Conservation (phyloP, 306 rosid genomes). For the Vigna mungo region DNA sequence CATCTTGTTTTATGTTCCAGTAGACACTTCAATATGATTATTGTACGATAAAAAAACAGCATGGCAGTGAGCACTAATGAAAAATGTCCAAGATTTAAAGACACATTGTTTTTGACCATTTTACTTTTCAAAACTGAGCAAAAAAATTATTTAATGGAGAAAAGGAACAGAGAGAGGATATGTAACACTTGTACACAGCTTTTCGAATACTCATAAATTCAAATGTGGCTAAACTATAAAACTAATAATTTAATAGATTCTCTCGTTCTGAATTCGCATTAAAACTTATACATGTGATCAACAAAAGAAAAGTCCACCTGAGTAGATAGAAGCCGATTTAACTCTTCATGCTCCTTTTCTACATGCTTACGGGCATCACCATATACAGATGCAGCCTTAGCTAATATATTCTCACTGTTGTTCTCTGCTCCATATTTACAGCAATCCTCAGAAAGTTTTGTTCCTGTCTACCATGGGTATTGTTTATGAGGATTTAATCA, state of each 20-base stretch:
- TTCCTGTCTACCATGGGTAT: slow-evolving; percentile 78
- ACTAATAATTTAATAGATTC: slow-evolving; percentile 21
- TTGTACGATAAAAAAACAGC: not conserved
- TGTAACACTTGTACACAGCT: slow-evolving; percentile 13
- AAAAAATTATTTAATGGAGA: slow-evolving; percentile 24
- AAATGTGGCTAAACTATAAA: slow-evolving; percentile 3
- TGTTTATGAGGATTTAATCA: slow-evolving; percentile 42
- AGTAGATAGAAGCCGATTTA: slow-evolving; percentile 69
- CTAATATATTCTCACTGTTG: slow-evolving; percentile 69
- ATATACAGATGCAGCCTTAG: slow-evolving; percentile 94
- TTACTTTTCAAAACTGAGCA: not conserved
- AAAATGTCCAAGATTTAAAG: not conserved
- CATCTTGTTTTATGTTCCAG: slow-evolving; percentile 15
- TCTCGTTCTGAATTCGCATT: slow-evolving; percentile 30
- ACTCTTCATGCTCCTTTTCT: slow-evolving; percentile 95
- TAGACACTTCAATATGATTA: slow-evolving; percentile 27
- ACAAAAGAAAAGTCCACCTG: slow-evolving; percentile 67
- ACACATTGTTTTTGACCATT: too few relatives aligned
- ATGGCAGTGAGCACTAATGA: not conserved
- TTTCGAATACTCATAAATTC: slow-evolving; percentile 3
- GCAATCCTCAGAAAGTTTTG: slow-evolving; percentile 97
- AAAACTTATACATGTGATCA: slow-evolving; percentile 36
- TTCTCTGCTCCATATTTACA: slow-evolving; percentile 96
- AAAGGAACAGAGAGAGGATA: not conserved
- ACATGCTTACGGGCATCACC: slow-evolving; percentile 97